Conservation (phyloP, 441 rosid genomes). For the Erodium moschatum region DNA sequence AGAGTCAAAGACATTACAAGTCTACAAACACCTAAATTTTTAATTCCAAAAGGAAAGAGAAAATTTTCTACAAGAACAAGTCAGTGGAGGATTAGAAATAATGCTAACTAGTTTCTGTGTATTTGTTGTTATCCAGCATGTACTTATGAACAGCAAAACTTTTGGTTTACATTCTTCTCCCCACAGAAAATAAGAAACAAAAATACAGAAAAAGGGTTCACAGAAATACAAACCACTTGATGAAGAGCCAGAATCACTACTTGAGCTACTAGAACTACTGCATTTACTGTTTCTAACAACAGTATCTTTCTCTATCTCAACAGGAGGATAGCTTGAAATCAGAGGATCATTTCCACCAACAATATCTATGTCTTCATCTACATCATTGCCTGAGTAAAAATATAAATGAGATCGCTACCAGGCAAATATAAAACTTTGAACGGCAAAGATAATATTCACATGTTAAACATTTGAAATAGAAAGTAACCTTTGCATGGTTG, state of each 20-base stretch:
- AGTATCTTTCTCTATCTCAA: constrained; percentile 51
- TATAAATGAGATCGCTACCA: constrained; percentile 9
- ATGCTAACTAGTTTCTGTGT: no score
- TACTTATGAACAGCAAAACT: background rate
- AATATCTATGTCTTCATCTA: constrained; percentile 67
- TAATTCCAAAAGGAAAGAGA: no score
- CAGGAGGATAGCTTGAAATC: constrained; percentile 36
- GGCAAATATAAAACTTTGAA: constrained; percentile 3
- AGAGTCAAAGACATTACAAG: no score
- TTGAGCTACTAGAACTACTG: constrained; percentile 60
- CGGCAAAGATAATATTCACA: constrained; percentile 2
- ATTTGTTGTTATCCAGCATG: background rate
- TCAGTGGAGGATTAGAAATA: background rate
- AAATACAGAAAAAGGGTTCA: constrained; percentile 12
- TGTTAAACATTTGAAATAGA: constrained; percentile 10
- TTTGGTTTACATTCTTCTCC: background rate
- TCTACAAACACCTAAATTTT: no score
- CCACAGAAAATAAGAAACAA: background rate
- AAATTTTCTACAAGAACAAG: background rate
- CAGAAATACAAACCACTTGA: constrained; percentile 54
- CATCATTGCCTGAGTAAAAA: constrained; percentile 41
- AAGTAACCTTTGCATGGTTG: constrained; percentile 58
- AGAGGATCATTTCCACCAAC: constrained; percentile 67
- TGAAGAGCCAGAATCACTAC: constrained; percentile 71
- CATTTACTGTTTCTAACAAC: constrained; percentile 42